Evolutionary conservation across 164 flowering plant species (phyloP).

Genomic region (Aristolochia contorta): DNA sequence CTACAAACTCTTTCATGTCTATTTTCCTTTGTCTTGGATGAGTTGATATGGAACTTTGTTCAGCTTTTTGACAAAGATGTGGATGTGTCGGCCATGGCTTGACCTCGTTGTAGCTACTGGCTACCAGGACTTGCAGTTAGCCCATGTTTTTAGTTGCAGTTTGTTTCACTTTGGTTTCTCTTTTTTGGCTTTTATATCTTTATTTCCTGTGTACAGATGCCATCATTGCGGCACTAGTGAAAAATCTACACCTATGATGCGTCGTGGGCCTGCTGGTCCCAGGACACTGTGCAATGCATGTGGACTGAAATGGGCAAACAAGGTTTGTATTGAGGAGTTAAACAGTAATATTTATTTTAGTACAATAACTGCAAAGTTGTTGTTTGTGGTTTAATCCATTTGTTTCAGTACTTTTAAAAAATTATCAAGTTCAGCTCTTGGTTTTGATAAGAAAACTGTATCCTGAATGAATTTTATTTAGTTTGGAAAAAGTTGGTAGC

Average conservation of each 20-base stretch:
- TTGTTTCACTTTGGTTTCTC: background rate
- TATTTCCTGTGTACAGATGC: slow-evolving; percentile 6
- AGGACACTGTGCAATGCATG: slow-evolving; percentile 18
- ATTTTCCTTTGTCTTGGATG: background rate
- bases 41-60: background rate
- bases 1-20: background rate
- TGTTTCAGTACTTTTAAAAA: no score
- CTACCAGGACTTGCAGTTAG: no score
- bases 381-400: no score
- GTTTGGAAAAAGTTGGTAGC: no score
- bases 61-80: background rate
- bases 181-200: background rate
- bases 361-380: no score
- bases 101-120: no score
- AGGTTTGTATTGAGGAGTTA: slow-evolving; percentile 3
- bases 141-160: background rate
- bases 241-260: slow-evolving; percentile 16
- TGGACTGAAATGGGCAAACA: slow-evolving; percentile 18
- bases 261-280: slow-evolving; percentile 17
- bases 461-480: no score
- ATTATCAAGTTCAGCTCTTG: no score
- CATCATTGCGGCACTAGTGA: slow-evolving; percentile 14
- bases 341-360: no score
- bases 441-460: no score
- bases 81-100: background rate